Evolutionary conservation across 1,284 basidiomycete species (phyloP), one percentile per base, ranked within the genome.

Genomic region (Boletus mariae): DNA sequence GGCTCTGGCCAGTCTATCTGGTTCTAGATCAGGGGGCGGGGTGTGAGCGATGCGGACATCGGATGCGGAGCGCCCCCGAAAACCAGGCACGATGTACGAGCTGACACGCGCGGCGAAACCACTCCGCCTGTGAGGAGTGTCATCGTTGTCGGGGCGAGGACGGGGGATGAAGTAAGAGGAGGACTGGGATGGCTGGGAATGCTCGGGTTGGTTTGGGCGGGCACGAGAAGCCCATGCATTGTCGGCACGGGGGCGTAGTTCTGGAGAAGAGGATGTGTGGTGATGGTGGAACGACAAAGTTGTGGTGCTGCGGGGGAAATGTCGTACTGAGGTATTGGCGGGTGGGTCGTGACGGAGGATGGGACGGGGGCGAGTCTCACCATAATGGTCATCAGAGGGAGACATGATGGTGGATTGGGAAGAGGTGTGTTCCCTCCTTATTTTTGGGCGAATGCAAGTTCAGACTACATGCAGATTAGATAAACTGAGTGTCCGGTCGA

Each of bases 1-100:
- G 7, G 68, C 65, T 49, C 66, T 61, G 9, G 63, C 65, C n/a
- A 68, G 48, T 53, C 66, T 55, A 35, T 69, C 65, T 1, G 57
- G 53, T 35, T 66, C 65, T 45, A 69, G 62, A 51, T 66, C 68
- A 47, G 61, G 63, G 29, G 57, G 61, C 9, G 65, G 57, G 12
- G 63, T 56, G 23, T 56, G 51, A 9, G 44, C 23, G 40, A 57
- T 44, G 41, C 66, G 68, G 37, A 56, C 46, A 34, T 70, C 68
- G 10, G 66, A 63, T 25, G 66, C 46, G 11, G 64, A 63, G 20
- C 60, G 60, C 4, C 59, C 64, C 8, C 64, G 49, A 55, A 51
- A 42, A 10, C 49, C 58, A 55, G 56, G 60, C 29, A 54, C 52
- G 2, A 55, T n/a, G 13, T 62, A 48, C 3, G 45, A 42, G 26